Conservation (phyloP, 768 basidiomycete species). For the Hebeloma cylindrosporum region DNA sequence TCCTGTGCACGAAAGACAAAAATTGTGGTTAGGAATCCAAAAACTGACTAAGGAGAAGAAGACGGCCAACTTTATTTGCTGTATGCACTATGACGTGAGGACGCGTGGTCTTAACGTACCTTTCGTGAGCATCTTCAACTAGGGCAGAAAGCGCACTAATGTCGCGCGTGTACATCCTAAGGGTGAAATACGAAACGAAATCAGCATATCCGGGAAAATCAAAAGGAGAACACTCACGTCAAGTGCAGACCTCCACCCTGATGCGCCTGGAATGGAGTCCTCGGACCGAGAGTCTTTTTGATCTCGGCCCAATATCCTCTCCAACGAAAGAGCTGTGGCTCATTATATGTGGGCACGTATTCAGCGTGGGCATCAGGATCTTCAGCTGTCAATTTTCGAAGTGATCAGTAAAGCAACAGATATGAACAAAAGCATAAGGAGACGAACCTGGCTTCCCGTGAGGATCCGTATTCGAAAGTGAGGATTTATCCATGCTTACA, state of each 20-base stretch:
- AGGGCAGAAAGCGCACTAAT: constrained; percentile 41
- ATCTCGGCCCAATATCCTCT: constrained; percentile 45
- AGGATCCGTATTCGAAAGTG: constrained; percentile 36
- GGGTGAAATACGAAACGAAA: background rate
- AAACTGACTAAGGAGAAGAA: constrained; percentile 1
- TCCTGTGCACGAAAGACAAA: background rate
- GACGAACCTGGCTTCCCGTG: constrained; percentile 32
- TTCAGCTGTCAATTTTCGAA: background rate
- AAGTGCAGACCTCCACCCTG: constrained; percentile 21
- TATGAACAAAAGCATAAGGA: background rate
- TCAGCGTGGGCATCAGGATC: constrained; percentile 34
- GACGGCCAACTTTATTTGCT: constrained; percentile 27
- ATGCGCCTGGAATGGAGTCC: background rate
- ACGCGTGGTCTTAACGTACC: constrained; percentile 40
- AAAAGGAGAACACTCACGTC: constrained; percentile 30
- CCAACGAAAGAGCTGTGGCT: constrained; percentile 45
- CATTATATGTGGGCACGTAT: constrained; percentile 41
- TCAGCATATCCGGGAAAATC: constrained; percentile 1
- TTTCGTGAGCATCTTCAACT: constrained; percentile 41
- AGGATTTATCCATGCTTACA: constrained; percentile 39
- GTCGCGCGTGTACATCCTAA: constrained; percentile 44
- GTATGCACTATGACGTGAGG: constrained; percentile 44
- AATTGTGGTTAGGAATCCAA: background rate
- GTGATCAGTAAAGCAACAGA: background rate
- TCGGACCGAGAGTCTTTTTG: constrained; percentile 19